phyloP scores from a whole-genome alignment of 129 eudicot species.

The Escallonia rubra region DNA sequence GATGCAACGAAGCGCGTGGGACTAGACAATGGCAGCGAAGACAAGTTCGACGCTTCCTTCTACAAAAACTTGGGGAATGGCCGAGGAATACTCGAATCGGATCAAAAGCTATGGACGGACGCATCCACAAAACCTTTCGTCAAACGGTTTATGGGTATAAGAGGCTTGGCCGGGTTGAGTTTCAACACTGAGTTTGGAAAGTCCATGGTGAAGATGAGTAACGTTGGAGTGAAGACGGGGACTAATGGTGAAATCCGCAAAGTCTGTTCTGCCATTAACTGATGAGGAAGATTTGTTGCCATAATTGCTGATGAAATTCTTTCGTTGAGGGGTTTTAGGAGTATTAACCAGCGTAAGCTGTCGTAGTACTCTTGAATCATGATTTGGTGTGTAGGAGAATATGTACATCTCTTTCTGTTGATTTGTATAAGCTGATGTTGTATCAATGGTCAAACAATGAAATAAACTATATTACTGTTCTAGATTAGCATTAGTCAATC shows the following conservation, averaged over 20 bases:
- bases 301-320: no score
- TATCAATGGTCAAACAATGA: no score
- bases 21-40: conserved; percentile 48
- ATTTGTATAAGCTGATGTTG: no score
- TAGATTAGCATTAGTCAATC: no score
- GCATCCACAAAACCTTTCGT: conserved; percentile 41
- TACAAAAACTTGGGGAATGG: conserved; percentile 46
- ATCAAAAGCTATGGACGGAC: conserved; percentile 58
- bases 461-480: no score
- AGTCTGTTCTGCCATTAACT: conserved; percentile 59
- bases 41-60: conserved; percentile 41
- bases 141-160: conserved; percentile 42
- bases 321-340: no score
- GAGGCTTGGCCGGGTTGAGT: conserved; percentile 41
- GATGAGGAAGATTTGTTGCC: not conserved
- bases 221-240: conserved; percentile 54
- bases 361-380: no score
- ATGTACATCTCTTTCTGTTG: no score
- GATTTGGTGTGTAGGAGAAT: no score
- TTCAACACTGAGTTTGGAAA: conserved; percentile 56
- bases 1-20: conserved; percentile 39
- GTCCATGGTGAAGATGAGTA: conserved; percentile 81
- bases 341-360: no score
- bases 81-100: conserved; percentile 62
- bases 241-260: conserved; percentile 62